Percentiles rank a stretch among this genome's conserved stretches.
These are phyloP conservation scores for Fusarium guadeloupense DNA, from an alignment of 2,329 filamentous ascomycete species.

Conservation along the genomic window DNA sequence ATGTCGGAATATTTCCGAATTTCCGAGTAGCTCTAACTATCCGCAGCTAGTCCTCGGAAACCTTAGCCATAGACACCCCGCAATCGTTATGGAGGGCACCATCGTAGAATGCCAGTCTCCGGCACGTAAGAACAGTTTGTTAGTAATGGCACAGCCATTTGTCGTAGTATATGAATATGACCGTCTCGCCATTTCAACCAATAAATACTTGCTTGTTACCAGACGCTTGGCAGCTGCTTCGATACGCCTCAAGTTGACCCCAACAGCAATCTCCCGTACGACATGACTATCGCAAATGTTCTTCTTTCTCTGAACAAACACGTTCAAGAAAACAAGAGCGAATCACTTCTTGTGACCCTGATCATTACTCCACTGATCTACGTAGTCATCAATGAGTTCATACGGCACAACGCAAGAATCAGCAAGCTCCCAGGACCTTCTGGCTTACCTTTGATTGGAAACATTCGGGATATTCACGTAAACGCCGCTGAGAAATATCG, in stretches of 20 bases:
- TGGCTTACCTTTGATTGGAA: slow-evolving; percentile 64
- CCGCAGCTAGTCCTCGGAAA: not conserved
- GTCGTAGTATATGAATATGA: not conserved
- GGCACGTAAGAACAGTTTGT: too few species aligned
- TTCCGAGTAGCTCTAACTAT: slow-evolving; percentile 16
- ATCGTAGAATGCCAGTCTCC: too few species aligned
- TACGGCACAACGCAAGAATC: slow-evolving; percentile 56
- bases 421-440: slow-evolving; percentile 57
- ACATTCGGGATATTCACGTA: slow-evolving; percentile 62
- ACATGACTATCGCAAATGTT: slow-evolving; percentile 43
- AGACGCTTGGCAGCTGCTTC: too few species aligned
- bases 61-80: too few species aligned
- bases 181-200: too few species aligned
- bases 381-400: slow-evolving; percentile 59
- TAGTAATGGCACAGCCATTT: too few species aligned
- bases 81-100: too few species aligned
- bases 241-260: not conserved
- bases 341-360: slow-evolving; percentile 35
- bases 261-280: not conserved
- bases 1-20: slow-evolving; percentile 31
- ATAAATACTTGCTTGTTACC: too few species aligned
- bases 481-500: slow-evolving; percentile 67
- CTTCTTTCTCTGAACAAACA: slow-evolving; percentile 32
- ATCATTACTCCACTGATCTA: slow-evolving; percentile 53
- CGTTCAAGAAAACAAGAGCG: slow-evolving; percentile 35